These are phyloP conservation scores for Baorangia bicolor DNA, from an alignment of 768 basidiomycete genomes.

Conservation along the genomic window DNA sequence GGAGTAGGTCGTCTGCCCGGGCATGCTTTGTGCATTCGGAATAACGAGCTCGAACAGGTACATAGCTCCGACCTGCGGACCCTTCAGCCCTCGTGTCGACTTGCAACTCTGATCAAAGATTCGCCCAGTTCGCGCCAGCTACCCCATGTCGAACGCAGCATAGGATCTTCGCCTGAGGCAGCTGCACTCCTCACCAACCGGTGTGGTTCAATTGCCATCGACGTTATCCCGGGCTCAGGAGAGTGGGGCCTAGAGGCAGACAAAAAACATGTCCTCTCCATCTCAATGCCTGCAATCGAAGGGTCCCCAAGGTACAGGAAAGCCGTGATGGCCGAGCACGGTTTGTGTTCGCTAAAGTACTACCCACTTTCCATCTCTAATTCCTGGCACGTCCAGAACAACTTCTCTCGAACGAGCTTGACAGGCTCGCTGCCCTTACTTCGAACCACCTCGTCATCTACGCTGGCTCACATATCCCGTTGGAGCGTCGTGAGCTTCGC, in stretches of 20 bases:
- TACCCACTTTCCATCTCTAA: background rate
- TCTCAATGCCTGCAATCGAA: slow-evolving; percentile 52
- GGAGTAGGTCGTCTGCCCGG: slow-evolving; percentile 49
- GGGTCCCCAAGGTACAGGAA: slow-evolving; percentile 46
- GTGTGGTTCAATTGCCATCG: slow-evolving; percentile 52
- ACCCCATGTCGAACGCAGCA: slow-evolving; percentile 49
- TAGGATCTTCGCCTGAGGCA: slow-evolving; percentile 34
- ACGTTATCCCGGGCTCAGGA: slow-evolving; percentile 40
- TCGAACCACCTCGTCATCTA: slow-evolving; percentile 68
- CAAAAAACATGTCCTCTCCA: slow-evolving; percentile 54
- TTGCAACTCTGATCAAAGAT: slow-evolving; percentile 46
- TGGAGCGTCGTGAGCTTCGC: slow-evolving; percentile 43
- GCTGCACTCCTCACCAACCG: slow-evolving; percentile 45
- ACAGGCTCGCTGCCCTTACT: slow-evolving; percentile 45
- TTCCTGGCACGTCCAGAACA: slow-evolving; percentile 34
- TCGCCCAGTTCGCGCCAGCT: slow-evolving; percentile 60
- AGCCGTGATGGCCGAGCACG: slow-evolving; percentile 48
- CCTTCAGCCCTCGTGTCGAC: slow-evolving; percentile 50
- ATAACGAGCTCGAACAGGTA: slow-evolving; percentile 41
- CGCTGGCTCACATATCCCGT: slow-evolving; percentile 48
- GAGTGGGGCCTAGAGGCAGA: slow-evolving; percentile 36
- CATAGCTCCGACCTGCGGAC: slow-evolving; percentile 75
- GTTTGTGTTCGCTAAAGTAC: slow-evolving; percentile 37
- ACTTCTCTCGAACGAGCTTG: slow-evolving; percentile 49
- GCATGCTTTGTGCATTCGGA: background rate